Evolutionary conservation across 139 green algal species (phyloP), one percentile per base, ranked within the genome.

Genomic region (Micractinium sp.): DNA sequence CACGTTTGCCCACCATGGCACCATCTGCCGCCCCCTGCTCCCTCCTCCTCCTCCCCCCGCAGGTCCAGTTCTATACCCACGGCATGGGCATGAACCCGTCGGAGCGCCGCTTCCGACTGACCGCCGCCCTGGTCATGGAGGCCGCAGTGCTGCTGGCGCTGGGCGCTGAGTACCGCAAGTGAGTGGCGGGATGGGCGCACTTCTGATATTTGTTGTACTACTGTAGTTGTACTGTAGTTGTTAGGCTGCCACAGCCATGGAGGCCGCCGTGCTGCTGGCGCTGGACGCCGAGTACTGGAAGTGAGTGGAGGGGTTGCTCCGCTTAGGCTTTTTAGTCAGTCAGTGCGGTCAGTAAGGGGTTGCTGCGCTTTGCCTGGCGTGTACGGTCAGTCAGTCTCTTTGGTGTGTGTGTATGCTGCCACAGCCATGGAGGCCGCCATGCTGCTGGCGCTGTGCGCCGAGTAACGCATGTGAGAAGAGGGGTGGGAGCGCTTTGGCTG

Each of bases 81-180:
- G 86, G 86, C 36, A 89, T 89, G 86, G 86, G 86, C 35, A 5
- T 85, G 27, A 81, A 66, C 61, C 86, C 86, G 9, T 33, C 86
- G 14, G 74, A 89, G 77, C 86, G 86, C n/a, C 86, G 61, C 77
- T 47, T 69, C 60, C 86, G 86, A 13, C 61, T 89, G 31, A 63
- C 18, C 36, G 38, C 67, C n/a, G 63, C 86, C 19, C 19, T 69
- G 0, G 77, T 71, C 27, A 89, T 79, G 76, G 74, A 80, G 77
- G 86, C 86, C 0, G 60, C 61, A 0, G 86, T 80, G 53, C 74
- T 80, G 36, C 53, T 83, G 36, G 14, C 79, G 29, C 61, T 85
- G 38, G 61, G 22, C 4, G 60, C 25, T 0, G 86, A 89, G 38
- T 29, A 84, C 29, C 35, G 56, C 86, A 89, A 85, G 86, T 89